Conservation (phyloP, 1,284 basidiomycete genomes). For the Retiboletus flavoniger region DNA sequence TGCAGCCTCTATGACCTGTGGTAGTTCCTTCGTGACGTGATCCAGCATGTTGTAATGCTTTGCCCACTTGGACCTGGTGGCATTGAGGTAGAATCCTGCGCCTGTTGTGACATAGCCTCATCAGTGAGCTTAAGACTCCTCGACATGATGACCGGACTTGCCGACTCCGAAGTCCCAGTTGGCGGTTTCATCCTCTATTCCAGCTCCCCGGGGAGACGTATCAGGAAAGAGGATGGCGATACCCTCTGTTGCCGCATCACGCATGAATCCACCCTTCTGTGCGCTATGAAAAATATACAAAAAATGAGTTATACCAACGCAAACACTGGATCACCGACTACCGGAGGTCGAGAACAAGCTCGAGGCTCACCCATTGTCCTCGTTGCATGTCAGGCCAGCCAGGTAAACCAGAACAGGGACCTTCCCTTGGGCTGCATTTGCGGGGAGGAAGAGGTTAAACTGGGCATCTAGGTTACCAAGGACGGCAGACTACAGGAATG, state of each 20-base stretch:
- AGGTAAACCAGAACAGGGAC: slow-evolving; percentile 89
- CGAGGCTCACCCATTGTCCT: slow-evolving; percentile 80
- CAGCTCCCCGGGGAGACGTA: slow-evolving; percentile 91
- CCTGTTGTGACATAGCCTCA: slow-evolving; percentile 40
- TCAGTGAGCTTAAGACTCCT: slow-evolving; percentile 3
- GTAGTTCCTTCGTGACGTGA: slow-evolving; percentile 81
- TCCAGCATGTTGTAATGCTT: slow-evolving; percentile 92
- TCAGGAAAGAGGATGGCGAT: slow-evolving; percentile 96
- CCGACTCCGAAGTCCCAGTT: slow-evolving; percentile 93
- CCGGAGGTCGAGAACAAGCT: slow-evolving; percentile 1
- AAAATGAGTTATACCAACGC: neutral
- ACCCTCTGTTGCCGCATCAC: slow-evolving; percentile 75
- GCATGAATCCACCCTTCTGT: slow-evolving; percentile 86
- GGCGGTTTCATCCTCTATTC: slow-evolving; percentile 82
- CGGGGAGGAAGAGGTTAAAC: slow-evolving; percentile 91
- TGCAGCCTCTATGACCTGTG: slow-evolving; percentile 68
- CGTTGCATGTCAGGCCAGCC: slow-evolving; percentile 92
- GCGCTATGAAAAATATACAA: slow-evolving; percentile 47
- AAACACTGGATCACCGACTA: neutral
- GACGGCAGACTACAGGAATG: slow-evolving; percentile 51
- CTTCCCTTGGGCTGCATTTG: slow-evolving; percentile 53
- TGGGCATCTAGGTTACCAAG: slow-evolving; percentile 79
- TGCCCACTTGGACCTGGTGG: slow-evolving; percentile 75
- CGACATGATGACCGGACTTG: slow-evolving; percentile 18
- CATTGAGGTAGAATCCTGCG: slow-evolving; percentile 93